Base-by-base conservation (phyloP, 306 rosid genomes). In the Inga leiocalycina region DNA sequence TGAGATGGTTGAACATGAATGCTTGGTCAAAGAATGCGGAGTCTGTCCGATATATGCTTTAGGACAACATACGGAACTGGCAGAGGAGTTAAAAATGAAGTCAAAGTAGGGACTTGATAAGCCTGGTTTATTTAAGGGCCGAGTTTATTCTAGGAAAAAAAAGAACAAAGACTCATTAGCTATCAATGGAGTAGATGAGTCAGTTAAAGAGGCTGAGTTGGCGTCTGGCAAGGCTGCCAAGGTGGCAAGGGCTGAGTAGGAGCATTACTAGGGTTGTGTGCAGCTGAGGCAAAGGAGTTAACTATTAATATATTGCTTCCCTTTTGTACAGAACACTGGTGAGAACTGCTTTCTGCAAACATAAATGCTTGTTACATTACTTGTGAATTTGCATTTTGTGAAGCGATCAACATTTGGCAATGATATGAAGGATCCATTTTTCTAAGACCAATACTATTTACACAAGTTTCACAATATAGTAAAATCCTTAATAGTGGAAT, bases 251-350 rank as follows among this genome's bases (percentile, higher is more conserved):
- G 12, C 12, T 46, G 4, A 46, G 51, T 46, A 1, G 51, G 39
- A 35, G 56, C 56, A 14, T 14, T 46, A 7, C 14, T 46, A 46
- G 14, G 51, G 13, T 11, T 46, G 51, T 46, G 14, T 46, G 51
- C 51, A 9, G 14, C 14, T 46, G 20, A 49, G 56, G 56, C 39
- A 35, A 35, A 35, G 39, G 39, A 35, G 6, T 4, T 35, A 35
- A 32, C 32, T 32, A 32, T 32, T 32, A 32, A 32, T 0, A 4
- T 20, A 87, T 96, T 89, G 97, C 99, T 85, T 92, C 93, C 45
- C 81, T 96, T 83, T 86, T 96, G 86, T 91, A 94, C 78, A 93
- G 98, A 72, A 94, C 95, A 8, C 90, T 96, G 97, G 99, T 96
- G 87, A 92, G 97, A 82, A 62, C 70, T 64, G 76, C 52, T 81